Conservation (phyloP, 2,329 filamentous ascomycete species). For the Fusarium chlamydosporum region DNA sequence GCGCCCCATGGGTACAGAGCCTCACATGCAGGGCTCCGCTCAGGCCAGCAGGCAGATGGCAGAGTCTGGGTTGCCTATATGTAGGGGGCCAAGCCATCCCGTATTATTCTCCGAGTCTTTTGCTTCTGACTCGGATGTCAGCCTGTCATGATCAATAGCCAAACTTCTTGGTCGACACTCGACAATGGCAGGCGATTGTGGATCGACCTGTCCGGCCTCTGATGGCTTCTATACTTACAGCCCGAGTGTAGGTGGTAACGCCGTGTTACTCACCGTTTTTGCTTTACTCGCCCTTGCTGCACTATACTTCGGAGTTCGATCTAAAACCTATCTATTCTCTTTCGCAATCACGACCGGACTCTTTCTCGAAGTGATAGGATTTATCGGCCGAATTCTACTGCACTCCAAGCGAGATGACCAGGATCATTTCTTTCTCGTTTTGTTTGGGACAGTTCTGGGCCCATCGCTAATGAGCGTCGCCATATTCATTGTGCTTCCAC, state of each 20-base stretch:
- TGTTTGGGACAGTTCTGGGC: constrained; percentile 64
- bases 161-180: constrained; percentile 36
- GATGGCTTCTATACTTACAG: constrained; percentile 57
- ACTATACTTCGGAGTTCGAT: constrained; percentile 58
- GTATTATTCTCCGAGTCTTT: constrained; percentile 31
- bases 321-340: constrained; percentile 59
- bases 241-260: constrained; percentile 59
- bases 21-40: constrained; percentile 47
- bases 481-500: constrained; percentile 62
- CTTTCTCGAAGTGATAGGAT: constrained; percentile 62
- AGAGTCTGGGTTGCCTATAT: constrained; percentile 44
- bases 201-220: constrained; percentile 54
- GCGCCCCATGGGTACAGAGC: constrained; percentile 46
- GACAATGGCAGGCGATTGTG: constrained; percentile 57
- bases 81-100: constrained; percentile 47
- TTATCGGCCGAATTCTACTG: constrained; percentile 62
- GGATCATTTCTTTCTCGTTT: constrained; percentile 60
- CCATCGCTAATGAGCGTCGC: constrained; percentile 62
- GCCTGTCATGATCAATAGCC: constrained; percentile 48
- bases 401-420: constrained; percentile 53
- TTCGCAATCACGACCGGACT: constrained; percentile 59
- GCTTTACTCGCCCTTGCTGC: constrained; percentile 57
- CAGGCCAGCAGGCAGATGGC: constrained; percentile 30
- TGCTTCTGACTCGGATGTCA: constrained; percentile 31
- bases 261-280: constrained; percentile 59